phyloP scores from a whole-genome alignment of 176 grass and related monocot species.

The Carex kokanica region DNA sequence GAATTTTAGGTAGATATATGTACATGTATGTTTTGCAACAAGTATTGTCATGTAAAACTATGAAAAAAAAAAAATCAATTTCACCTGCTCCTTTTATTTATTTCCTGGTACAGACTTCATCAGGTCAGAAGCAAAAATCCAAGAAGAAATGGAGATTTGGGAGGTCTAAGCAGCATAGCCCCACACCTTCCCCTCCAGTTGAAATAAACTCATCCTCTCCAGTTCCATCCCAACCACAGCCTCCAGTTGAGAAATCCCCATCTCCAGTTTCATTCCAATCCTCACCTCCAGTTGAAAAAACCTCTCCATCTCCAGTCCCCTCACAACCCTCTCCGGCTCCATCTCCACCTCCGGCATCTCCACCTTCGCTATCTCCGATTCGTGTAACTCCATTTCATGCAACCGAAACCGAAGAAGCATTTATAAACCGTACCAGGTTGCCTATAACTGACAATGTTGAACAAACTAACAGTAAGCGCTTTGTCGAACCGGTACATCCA shows the following conservation, averaged over 20 bases:
- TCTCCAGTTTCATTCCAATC: slow-evolving; percentile 11
- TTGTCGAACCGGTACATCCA: slow-evolving; percentile 1
- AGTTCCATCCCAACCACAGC: neutral
- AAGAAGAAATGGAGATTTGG: slow-evolving; percentile 70
- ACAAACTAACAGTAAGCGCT: neutral
- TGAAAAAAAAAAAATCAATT: neutral
- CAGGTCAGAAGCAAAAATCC: slow-evolving; percentile 32
- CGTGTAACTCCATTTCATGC: slow-evolving; percentile 12
- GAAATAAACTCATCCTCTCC: neutral
- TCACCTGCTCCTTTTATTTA: neutral
- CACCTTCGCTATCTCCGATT: neutral
- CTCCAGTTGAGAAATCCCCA: neutral
- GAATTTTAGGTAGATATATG: neutral
- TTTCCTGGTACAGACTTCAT: neutral
- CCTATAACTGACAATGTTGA: neutral
- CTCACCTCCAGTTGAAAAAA: neutral
- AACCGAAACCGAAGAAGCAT: neutral
- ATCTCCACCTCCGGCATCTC: slow-evolving; percentile 3
- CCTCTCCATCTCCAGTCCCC: neutral
- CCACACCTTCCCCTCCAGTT: slow-evolving; percentile 24
- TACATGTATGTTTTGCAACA: neutral
- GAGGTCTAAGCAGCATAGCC: slow-evolving; percentile 20
- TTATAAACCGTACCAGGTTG: neutral
- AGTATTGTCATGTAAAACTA: neutral
- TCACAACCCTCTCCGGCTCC: neutral